A percentile compares a stretch with the other conserved stretches of the same genome.
phyloP scores from a whole-genome alignment of 2,329 filamentous ascomycete species.

The Microdochium bolleyi region DNA sequence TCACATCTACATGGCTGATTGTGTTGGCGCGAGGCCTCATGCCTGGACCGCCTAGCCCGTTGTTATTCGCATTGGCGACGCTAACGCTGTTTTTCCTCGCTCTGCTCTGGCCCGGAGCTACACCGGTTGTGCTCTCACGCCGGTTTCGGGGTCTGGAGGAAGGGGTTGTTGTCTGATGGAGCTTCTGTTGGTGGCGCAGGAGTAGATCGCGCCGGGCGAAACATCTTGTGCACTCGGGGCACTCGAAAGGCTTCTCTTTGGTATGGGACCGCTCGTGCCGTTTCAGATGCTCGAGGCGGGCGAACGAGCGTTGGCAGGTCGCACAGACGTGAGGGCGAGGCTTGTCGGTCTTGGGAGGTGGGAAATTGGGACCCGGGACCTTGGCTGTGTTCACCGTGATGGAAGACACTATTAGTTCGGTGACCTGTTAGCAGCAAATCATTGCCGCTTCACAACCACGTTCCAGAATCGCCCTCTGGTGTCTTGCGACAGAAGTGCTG shows the following conservation, averaged over 20 bases:
- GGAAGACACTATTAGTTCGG: slow-evolving; percentile 20
- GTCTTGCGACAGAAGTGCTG: background rate
- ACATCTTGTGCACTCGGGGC: slow-evolving; percentile 86
- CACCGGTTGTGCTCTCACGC: slow-evolving; percentile 78
- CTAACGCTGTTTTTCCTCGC: slow-evolving; percentile 94
- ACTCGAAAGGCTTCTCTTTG: slow-evolving; percentile 96
- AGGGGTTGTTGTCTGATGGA: slow-evolving; percentile 87
- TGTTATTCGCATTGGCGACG: slow-evolving; percentile 53
- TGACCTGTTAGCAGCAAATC: background rate
- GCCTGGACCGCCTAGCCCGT: slow-evolving; percentile 40
- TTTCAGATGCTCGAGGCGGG: slow-evolving; percentile 91
- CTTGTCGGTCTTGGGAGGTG: slow-evolving; percentile 93
- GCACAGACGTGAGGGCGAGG: slow-evolving; percentile 89
- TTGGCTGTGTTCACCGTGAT: slow-evolving; percentile 27
- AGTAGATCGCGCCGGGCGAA: slow-evolving; percentile 91
- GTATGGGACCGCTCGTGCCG: slow-evolving; percentile 70
- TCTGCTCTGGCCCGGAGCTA: slow-evolving; percentile 57
- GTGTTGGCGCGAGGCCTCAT: slow-evolving; percentile 93
- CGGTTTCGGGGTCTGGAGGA: slow-evolving; percentile 81
- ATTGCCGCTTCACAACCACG: background rate
- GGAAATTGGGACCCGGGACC: slow-evolving; percentile 36
- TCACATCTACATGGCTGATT: slow-evolving; percentile 83
- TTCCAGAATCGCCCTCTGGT: background rate
- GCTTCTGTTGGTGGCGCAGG: slow-evolving; percentile 93
- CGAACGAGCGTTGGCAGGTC: slow-evolving; percentile 88